A percentile compares a stretch with the other conserved stretches of the same genome.
Evolutionary conservation across 495 filamentous ascomycete species (phyloP).

Genomic region (Articulospora tetracladia): DNA sequence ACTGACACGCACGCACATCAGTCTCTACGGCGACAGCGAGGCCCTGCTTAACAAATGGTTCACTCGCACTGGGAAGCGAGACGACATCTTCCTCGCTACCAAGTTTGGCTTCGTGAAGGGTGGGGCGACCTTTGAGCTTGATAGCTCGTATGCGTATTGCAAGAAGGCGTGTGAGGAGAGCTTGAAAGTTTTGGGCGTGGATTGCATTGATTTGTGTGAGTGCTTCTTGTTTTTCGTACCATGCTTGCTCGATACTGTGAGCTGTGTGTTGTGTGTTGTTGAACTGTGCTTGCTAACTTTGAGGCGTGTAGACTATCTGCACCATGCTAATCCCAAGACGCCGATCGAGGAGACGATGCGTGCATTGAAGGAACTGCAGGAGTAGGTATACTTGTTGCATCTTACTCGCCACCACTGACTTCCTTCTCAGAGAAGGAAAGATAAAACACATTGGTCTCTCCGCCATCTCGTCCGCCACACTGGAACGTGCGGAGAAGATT

Average conservation of each 20-base stretch:
- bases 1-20: too few relatives aligned
- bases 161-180: slow-evolving; percentile 36
- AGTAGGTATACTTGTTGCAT: too few relatives aligned
- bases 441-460: slow-evolving; percentile 56
- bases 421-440: slow-evolving; percentile 50
- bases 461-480: slow-evolving; percentile 48
- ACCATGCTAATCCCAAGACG: slow-evolving; percentile 43
- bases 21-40: slow-evolving; percentile 38
- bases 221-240: background rate
- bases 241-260: too few relatives aligned
- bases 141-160: slow-evolving; percentile 28
- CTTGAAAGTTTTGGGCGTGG: slow-evolving; percentile 41
- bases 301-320: slow-evolving; percentile 42
- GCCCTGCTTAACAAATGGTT: slow-evolving; percentile 55
- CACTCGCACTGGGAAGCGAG: slow-evolving; percentile 42
- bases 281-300: background rate
- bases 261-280: background rate
- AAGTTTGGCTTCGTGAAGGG: slow-evolving; percentile 38
- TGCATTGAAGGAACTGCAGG: slow-evolving; percentile 37
- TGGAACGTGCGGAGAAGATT: slow-evolving; percentile 56
- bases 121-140: slow-evolving; percentile 15
- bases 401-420: too few relatives aligned
- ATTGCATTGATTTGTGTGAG: slow-evolving; percentile 48
- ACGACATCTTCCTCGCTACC: slow-evolving; percentile 49
- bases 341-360: slow-evolving; percentile 59